Evolutionary conservation across 225 moss, liverwort and hornwort genomes (phyloP).

Genomic region (Pseudisothecium myosuroides): DNA sequence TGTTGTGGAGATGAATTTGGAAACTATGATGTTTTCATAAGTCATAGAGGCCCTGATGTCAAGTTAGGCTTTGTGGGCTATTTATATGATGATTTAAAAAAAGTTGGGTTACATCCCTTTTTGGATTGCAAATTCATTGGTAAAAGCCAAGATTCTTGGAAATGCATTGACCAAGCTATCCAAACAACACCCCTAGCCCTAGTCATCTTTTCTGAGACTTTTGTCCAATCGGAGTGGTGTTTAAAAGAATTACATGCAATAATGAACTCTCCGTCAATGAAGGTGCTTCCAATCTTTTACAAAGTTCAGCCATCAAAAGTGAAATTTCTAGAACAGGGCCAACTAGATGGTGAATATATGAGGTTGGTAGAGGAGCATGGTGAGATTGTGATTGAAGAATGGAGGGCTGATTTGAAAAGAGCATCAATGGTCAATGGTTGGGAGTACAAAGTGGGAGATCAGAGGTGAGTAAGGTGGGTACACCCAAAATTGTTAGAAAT

Average conservation of each 20-base stretch:
- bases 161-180: no score
- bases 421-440: neutral
- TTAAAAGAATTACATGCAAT: no score
- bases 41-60: neutral
- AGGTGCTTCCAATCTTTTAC: neutral
- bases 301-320: neutral
- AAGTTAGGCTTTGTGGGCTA: neutral
- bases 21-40: neutral
- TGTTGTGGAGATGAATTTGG: neutral
- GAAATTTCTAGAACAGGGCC: neutral
- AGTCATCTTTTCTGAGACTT: no score
- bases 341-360: fast-evolving
- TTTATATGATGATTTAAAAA: neutral
- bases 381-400: neutral
- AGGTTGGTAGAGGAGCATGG: neutral
- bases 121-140: no score
- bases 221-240: no score
- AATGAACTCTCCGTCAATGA: neutral
- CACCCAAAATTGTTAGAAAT: no score
- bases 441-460: neutral
- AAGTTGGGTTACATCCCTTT: neutral
- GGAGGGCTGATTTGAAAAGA: neutral
- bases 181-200: no score
- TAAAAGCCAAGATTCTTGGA: no score
- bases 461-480: neutral